These are phyloP conservation scores for Candolleomyces efflorescens DNA, from an alignment of 768 basidiomycete genomes.

Conservation along the genomic window DNA sequence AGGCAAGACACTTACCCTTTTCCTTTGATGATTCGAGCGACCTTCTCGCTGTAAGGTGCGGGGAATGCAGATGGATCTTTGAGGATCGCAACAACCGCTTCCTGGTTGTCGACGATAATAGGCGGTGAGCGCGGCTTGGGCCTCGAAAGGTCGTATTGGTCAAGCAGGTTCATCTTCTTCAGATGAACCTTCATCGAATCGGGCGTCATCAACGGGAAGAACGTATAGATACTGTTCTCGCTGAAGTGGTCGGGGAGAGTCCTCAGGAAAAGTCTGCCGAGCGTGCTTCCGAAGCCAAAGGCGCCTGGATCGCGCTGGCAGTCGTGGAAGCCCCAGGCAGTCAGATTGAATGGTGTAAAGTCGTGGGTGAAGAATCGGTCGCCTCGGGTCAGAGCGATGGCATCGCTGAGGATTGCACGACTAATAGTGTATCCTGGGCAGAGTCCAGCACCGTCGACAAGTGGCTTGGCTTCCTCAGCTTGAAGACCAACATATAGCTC, in stretches of 20 bases:
- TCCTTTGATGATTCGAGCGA: conserved; percentile 50
- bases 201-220: conserved; percentile 88
- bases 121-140: conserved; percentile 31
- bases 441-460: conserved; percentile 75
- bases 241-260: conserved; percentile 67
- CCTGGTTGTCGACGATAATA: conserved; percentile 40
- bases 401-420: conserved; percentile 82
- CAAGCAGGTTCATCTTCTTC: conserved; percentile 46
- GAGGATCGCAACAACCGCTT: conserved; percentile 50
- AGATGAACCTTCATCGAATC: conserved; percentile 59
- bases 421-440: conserved; percentile 85
- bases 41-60: conserved; percentile 45
- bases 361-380: conserved; percentile 82
- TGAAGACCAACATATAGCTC: conserved; percentile 82
- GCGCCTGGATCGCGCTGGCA: conserved; percentile 70
- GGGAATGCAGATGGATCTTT: conserved; percentile 41
- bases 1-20: conserved; percentile 46
- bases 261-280: conserved; percentile 72
- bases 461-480: conserved; percentile 72
- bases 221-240: conserved; percentile 70
- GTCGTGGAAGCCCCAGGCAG: conserved; percentile 82
- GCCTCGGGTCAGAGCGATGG: conserved; percentile 81
- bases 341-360: conserved; percentile 76
- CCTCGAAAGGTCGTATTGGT: conserved; percentile 52
- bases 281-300: conserved; percentile 72